Evolutionary conservation across 2,329 filamentous ascomycete genomes (phyloP), one percentile per base, ranked within the genome.

Genomic region (Bimuria novae-zelandiae): DNA sequence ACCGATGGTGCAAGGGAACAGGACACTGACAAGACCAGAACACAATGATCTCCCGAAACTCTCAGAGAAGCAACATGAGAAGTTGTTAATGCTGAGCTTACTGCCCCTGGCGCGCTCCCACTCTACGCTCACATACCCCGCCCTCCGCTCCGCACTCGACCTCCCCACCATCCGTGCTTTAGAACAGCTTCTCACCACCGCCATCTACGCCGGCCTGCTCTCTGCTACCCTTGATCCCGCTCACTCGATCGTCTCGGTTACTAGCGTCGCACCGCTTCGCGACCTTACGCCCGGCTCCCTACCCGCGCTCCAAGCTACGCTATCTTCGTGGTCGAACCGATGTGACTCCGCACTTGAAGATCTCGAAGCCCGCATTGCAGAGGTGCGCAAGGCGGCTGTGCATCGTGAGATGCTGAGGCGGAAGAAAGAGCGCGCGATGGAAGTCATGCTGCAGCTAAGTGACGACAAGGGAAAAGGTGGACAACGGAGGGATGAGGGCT

Each of bases 11-110:
- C n/a, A n/a, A 37, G 30, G 5, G 23, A 32, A 35, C 16, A 7
- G 14, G 19, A 48, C 4, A 22, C 39, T 52, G 50, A 49, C 37
- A 29, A 17, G 3, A 10, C 21, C 45, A 62, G 64, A 51, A 46
- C 61, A 71, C 79, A 77, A 74, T 60, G 79, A 77, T 11, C 86
- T 97, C 2, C 94, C 93, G 2, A 57, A 80, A 7, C 84, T 99
- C 43, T 88, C 83, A 69, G 81, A 84, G 0, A 79, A 84, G 49
- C 94, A 99, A 77, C 77, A 81, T 37, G 82, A 87, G 59, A 99
- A 99, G 77, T 89, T 99, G 37, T 89, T 91, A 49, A 90, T 97
- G 69, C 88, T 99, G 33, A 91, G 92, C 17, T 85, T 99, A 56
- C 82, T 99, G 40, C 88, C 90, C 0, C 85, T 97, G 55, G 88